Percentiles rank a stretch among this genome's conserved stretches.
Evolutionary conservation across 2,329 filamentous ascomycete genomes (phyloP).

Genomic region (Claviceps sp.): DNA sequence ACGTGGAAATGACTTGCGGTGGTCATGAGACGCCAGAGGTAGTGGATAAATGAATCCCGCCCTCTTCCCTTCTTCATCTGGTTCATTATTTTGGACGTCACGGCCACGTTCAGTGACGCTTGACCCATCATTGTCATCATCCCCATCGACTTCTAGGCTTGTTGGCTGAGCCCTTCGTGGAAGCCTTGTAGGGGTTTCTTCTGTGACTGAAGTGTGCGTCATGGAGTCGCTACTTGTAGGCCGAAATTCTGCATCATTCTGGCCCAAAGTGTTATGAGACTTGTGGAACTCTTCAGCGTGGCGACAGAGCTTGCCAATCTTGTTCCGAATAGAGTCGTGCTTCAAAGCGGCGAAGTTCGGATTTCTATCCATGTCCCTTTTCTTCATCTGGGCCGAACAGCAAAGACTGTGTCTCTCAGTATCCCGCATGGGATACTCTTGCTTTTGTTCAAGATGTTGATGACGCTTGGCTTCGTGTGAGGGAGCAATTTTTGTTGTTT

Average conservation of each 20-base stretch:
- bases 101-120: not conserved
- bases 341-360: constrained; percentile 8
- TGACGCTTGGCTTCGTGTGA: constrained; percentile 13
- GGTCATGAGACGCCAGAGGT: not conserved
- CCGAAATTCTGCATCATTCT: constrained; percentile 14
- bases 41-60: not conserved
- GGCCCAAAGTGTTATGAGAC: constrained; percentile 21
- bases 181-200: constrained; percentile 1
- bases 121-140: not conserved
- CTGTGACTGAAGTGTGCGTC: not conserved
- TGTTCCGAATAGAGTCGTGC: constrained; percentile 8
- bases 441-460: constrained; percentile 11
- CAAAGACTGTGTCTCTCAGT: constrained; percentile 18
- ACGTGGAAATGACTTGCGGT: not conserved
- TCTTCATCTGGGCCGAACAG: constrained; percentile 11
- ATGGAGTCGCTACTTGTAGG: constrained; percentile 3
- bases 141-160: not conserved
- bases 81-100: not conserved
- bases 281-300: constrained; percentile 22
- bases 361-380: not conserved
- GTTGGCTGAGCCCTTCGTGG: not conserved
- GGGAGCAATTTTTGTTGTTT: constrained; percentile 4
- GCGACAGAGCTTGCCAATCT: constrained; percentile 19
- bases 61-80: not conserved
- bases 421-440: not conserved